A percentile compares a stretch with the other conserved stretches of the same genome.
Evolutionary conservation across 1,139 yeast genomes (phyloP).

Genomic region (Blastobotrys ciferrii): DNA sequence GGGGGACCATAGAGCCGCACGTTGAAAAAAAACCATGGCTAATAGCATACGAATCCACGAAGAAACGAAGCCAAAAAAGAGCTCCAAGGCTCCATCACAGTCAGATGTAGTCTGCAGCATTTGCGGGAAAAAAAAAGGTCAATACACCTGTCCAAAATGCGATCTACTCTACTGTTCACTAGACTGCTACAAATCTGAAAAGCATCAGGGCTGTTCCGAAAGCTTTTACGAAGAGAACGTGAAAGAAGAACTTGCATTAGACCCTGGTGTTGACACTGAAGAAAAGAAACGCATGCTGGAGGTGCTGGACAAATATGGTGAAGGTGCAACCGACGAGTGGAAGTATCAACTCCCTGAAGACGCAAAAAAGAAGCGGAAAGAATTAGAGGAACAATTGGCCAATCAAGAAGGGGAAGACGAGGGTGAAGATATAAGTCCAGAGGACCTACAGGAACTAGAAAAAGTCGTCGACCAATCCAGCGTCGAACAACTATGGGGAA

Average conservation of each 20-base stretch:
- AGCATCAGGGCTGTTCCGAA: slow-evolving; percentile 25
- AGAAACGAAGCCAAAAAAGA: neutral
- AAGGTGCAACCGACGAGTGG: slow-evolving; percentile 23
- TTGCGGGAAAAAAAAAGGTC: slow-evolving; percentile 18
- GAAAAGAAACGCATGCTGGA: slow-evolving; percentile 21
- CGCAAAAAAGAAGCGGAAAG: slow-evolving; percentile 6
- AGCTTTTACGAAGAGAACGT: slow-evolving; percentile 22
- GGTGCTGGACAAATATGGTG: slow-evolving; percentile 20
- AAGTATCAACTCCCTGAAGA: slow-evolving; percentile 23
- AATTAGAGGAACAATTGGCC: slow-evolving; percentile 13
- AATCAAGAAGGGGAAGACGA: slow-evolving; percentile 10
- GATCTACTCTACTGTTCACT: slow-evolving; percentile 25
- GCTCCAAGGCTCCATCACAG: neutral
- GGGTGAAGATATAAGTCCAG: slow-evolving; percentile 17
- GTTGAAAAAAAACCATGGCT: neutral
- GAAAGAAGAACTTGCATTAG: slow-evolving; percentile 12
- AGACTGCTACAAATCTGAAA: slow-evolving; percentile 25
- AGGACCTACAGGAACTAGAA: slow-evolving; percentile 18
- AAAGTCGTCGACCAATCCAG: slow-evolving; percentile 20
- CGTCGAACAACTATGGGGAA: slow-evolving; percentile 20
- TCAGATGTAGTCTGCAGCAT: slow-evolving; percentile 16
- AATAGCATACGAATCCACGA: neutral
- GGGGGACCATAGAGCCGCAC: neutral
- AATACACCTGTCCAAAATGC: slow-evolving; percentile 30
- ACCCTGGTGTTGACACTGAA: slow-evolving; percentile 9